Conservation (phyloP, 345 rosid genomes). For the Eucalyptus pauciflora region DNA sequence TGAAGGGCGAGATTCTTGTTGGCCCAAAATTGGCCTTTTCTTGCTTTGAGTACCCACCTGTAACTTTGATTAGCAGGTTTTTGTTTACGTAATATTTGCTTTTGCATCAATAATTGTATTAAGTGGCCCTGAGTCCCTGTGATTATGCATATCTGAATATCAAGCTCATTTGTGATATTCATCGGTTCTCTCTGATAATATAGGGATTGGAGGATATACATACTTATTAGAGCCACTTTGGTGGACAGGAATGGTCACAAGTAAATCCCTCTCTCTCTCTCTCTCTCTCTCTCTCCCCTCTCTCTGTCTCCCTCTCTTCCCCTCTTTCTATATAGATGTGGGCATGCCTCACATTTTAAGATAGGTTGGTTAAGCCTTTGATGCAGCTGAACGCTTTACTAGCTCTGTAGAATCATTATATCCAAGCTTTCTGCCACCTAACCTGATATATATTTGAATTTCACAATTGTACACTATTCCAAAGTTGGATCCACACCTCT, state of each 20-base stretch:
- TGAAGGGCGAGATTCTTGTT: not conserved
- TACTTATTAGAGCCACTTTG: constrained; percentile 90
- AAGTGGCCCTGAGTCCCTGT: not conserved
- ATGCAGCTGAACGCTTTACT: not conserved
- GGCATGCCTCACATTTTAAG: not conserved
- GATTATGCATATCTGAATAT: not conserved
- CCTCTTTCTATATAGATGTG: not conserved
- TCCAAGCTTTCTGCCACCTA: not conserved
- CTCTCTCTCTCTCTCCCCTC: not conserved
- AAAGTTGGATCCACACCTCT: not conserved
- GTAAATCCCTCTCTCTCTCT: constrained; percentile 24
- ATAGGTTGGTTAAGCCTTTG: not conserved
- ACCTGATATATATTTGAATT: not conserved
- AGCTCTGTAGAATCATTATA: not conserved
- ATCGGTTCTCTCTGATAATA: not conserved
- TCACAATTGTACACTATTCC: not conserved
- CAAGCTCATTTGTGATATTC: not conserved
- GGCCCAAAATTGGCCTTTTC: not conserved
- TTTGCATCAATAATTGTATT: not conserved
- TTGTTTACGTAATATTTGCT: not conserved
- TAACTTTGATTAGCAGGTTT: not conserved
- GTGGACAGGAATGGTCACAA: constrained; percentile 92
- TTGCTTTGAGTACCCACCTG: not conserved
- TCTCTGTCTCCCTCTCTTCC: not conserved
- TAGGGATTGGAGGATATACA: constrained; percentile 85